Percentiles rank a stretch among this genome's conserved stretches.
Evolutionary conservation across 2,329 filamentous ascomycete genomes (phyloP).

Genomic region (Trichoderma guizhouense): DNA sequence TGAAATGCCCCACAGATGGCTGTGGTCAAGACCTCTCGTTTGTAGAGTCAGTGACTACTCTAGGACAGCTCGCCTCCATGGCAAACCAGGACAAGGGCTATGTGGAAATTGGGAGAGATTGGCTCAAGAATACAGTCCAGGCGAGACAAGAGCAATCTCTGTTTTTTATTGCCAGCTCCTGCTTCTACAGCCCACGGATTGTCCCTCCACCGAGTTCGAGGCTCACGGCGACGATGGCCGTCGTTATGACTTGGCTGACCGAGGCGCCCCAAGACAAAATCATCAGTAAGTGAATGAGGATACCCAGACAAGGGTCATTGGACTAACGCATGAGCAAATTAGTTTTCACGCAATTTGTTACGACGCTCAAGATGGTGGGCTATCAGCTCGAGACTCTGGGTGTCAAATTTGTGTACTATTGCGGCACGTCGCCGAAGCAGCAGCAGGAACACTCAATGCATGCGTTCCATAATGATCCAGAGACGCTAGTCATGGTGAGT

Average conservation of each 20-base stretch:
- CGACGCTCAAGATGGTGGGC: neutral
- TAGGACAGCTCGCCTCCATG: neutral
- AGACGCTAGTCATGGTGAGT: neutral
- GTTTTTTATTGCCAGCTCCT: neutral
- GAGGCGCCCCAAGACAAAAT: conserved; percentile 37
- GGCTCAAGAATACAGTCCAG: neutral
- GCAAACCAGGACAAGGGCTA: fast-evolving
- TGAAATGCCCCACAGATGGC: fast-evolving
- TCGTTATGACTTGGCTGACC: conserved; percentile 32
- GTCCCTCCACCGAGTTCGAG: conserved; percentile 31
- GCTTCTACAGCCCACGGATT: neutral
- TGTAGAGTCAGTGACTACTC: conserved; percentile 9
- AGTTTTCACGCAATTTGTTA: neutral
- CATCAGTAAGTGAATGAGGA: conserved; percentile 32
- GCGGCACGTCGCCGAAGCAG: neutral
- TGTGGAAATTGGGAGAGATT: conserved; percentile 28
- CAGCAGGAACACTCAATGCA: neutral
- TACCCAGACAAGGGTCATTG: fast-evolving
- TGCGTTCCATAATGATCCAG: neutral
- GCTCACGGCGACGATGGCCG: conserved; percentile 29
- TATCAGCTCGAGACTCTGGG: neutral
- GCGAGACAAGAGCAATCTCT: neutral
- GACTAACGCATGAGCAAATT: neutral
- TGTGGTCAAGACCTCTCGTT: neutral
- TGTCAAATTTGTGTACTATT: neutral